Conservation (phyloP, 768 basidiomycete species). For the Lactifluus rugatus region DNA sequence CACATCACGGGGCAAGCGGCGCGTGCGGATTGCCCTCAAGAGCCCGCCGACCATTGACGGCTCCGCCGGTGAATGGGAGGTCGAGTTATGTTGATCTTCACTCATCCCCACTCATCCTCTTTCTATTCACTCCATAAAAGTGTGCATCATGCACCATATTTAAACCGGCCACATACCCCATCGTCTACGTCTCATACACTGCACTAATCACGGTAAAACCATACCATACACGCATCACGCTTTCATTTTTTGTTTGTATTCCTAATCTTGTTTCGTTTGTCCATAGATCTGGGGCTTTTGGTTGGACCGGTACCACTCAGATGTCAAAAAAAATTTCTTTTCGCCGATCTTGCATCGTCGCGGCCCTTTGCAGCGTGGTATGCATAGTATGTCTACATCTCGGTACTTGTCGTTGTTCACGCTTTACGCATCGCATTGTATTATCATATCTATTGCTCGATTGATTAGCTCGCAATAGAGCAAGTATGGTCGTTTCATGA, state of each 20-base stretch:
- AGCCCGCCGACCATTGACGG: conserved; percentile 50
- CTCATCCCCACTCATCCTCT: conserved; percentile 8
- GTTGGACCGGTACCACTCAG: conserved; percentile 8
- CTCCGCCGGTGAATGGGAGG: conserved; percentile 73
- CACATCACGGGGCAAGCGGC: conserved; percentile 32
- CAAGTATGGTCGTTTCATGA: not conserved
- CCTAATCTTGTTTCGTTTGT: conserved; percentile 7
- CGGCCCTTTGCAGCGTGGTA: not conserved
- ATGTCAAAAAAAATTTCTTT: not conserved
- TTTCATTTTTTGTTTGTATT: conserved; percentile 14
- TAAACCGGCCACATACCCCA: conserved; percentile 2
- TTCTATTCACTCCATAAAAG: conserved; percentile 11
- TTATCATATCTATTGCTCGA: conserved; percentile 16
- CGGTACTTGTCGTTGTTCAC: not conserved
- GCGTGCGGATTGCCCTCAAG: conserved; percentile 59
- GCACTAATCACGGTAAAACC: conserved; percentile 15
- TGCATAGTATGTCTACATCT: conserved; percentile 1
- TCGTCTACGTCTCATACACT: conserved; percentile 1
- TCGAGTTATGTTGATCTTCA: conserved; percentile 46
- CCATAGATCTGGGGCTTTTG: conserved; percentile 16
- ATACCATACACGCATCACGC: conserved; percentile 12
- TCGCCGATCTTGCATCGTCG: not conserved
- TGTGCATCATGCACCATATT: conserved; percentile 5
- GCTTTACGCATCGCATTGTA: conserved; percentile 10
- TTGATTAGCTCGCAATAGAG: conserved; percentile 11